These are phyloP conservation scores for Castanea sativa DNA, from an alignment of 306 rosid species.

Conservation along the genomic window DNA sequence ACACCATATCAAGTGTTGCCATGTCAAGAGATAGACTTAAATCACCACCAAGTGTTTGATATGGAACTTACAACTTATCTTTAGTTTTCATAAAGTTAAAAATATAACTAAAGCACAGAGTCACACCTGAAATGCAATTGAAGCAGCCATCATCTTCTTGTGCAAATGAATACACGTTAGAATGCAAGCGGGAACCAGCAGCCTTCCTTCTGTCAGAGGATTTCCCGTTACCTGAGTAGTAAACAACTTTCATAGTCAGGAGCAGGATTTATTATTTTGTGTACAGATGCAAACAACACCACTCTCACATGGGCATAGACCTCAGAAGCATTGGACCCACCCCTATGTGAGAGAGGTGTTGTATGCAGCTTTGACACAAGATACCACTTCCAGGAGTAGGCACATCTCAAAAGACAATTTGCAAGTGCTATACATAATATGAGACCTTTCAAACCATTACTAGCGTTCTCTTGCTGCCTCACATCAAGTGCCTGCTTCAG, in stretches of 20 bases:
- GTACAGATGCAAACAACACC: no score
- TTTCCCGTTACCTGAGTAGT: conserved; percentile 57
- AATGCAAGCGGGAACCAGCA: conserved; percentile 45
- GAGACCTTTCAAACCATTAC: conserved; percentile 31
- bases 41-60: not conserved
- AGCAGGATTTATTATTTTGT: not conserved
- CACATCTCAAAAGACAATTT: conserved; percentile 2
- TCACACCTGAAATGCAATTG: conserved; percentile 67
- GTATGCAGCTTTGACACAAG: no score
- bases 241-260: conserved; percentile 21
- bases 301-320: no score
- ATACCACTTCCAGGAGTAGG: conserved; percentile 6
- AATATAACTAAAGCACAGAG: conserved; percentile 8
- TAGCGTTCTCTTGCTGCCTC: conserved; percentile 54
- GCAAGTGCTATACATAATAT: not conserved
- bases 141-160: conserved; percentile 64
- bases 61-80: not conserved
- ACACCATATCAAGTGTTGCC: not conserved
- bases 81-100: conserved; percentile 10
- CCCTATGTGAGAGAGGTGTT: no score
- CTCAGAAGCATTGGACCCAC: no score
- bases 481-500: conserved; percentile 77
- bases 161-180: conserved; percentile 55
- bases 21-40: conserved; percentile 1
- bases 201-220: conserved; percentile 52